Base-by-base conservation (phyloP, 805 yeast species). In the Candida glaebosa region DNA sequence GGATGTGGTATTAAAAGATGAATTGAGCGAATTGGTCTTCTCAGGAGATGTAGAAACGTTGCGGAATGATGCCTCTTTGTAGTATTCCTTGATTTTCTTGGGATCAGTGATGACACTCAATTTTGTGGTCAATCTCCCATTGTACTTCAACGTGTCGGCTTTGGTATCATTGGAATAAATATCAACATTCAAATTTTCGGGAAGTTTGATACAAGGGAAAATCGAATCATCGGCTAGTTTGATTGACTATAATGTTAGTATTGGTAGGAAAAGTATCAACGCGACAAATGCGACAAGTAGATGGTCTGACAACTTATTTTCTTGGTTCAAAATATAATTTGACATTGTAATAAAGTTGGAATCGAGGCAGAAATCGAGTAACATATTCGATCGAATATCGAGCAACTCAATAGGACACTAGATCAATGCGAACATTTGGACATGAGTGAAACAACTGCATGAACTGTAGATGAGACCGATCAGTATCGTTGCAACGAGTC, bases 161-260 rank as follows among this genome's bases (percentile, higher is more conserved):
- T 43, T 37, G 7, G 40, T 31, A 7, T 38, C 30, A n/a, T 43
- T 33, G 8, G 57, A 44, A 49, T 66, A 68, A 4, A 69, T 45
- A 43, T 65, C 69, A 18, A 66, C 58, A 35, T 65, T 65, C 41
- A 64, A 60, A 33, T 56, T 60, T 42, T 68, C 74, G 14, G 61
- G 62, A 15, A 60, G 47, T 19, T 52, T 52, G 16, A 56, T 43
- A 44, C 71, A 68, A 9, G 73, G 71, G 34, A 53, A 65, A 19
- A 49, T 45, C 37, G 57, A 38, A 3, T 50, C 40, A 22, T 61
- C 63, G 15, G 54, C 47, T 30, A 65, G 44, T 39, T 56, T 61
- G 24, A 67, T 52, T 34, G 61, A 61, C 60, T 63, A 42, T 9
- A 45, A 33, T 4, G 43, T 43, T 43, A 39, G 40, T 43, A 43